phyloP scores from a whole-genome alignment of 2,329 filamentous ascomycete species.

The Verticillium dahliae region DNA sequence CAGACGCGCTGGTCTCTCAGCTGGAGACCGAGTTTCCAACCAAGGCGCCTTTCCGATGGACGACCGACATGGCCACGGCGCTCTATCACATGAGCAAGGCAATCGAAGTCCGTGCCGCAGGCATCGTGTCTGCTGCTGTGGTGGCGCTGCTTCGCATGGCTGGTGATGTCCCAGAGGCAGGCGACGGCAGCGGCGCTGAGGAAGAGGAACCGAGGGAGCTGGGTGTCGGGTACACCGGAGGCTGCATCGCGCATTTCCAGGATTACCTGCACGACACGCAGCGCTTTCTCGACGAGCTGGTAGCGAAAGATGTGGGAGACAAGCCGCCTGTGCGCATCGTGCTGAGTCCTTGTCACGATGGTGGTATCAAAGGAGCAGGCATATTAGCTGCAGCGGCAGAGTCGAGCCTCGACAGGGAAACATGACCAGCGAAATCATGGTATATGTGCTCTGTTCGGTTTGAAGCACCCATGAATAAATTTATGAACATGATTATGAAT shows the following conservation, averaged over 20 bases:
- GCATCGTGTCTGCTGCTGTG: conserved; percentile 66
- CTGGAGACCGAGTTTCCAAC: conserved; percentile 47
- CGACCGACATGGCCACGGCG: conserved; percentile 46
- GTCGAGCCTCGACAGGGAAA: conserved; percentile 16
- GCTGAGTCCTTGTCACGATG: conserved; percentile 52
- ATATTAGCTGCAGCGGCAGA: conserved; percentile 47
- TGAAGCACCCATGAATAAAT: background rate
- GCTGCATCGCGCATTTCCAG: conserved; percentile 74
- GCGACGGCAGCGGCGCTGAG: background rate
- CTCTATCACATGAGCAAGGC: conserved; percentile 63
- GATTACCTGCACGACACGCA: conserved; percentile 67
- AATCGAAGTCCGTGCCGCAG: conserved; percentile 67
- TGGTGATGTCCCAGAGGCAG: conserved; percentile 49
- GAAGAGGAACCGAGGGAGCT: conserved; percentile 43
- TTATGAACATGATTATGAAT: background rate
- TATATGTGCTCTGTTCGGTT: background rate
- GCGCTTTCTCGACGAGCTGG: conserved; percentile 53
- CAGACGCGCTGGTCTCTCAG: conserved; percentile 34
- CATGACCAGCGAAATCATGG: background rate
- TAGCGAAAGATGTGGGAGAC: conserved; percentile 31
- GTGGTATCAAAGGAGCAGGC: conserved; percentile 55
- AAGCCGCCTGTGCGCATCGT: conserved; percentile 35
- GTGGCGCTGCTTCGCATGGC: conserved; percentile 64
- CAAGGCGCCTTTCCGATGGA: conserved; percentile 52
- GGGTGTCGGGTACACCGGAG: conserved; percentile 73